Evolutionary conservation across 768 basidiomycete genomes (phyloP).

Genomic region (Trametes sanguinea): DNA sequence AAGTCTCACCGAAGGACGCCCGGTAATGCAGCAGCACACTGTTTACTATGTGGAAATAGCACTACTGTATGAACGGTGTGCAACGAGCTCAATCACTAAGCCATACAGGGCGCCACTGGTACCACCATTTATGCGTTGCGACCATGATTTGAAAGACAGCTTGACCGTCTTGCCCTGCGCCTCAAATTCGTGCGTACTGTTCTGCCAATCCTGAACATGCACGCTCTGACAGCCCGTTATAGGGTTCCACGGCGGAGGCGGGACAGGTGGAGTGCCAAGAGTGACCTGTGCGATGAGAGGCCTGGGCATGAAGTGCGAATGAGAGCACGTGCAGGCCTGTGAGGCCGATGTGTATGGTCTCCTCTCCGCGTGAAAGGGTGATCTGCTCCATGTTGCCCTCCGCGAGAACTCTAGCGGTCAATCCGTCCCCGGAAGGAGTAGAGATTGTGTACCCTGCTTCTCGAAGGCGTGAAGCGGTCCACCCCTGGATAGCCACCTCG

Average conservation of each 20-base stretch:
- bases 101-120: slow-evolving; percentile 1
- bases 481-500: neutral
- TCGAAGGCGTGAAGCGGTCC: slow-evolving; percentile 1
- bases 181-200: neutral
- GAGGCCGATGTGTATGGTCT: neutral
- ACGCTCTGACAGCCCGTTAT: neutral
- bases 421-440: neutral
- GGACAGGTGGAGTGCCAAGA: neutral
- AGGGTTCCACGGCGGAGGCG: neutral
- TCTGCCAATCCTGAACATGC: neutral
- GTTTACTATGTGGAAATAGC: too few relatives aligned
- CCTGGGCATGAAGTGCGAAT: neutral
- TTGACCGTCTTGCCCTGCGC: neutral
- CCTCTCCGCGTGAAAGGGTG: neutral
- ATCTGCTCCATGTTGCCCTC: neutral
- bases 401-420: neutral
- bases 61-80: neutral
- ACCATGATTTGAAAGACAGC: neutral
- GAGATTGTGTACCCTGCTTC: neutral
- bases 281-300: neutral
- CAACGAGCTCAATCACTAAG: neutral
- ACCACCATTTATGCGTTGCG: neutral
- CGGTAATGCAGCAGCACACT: too few relatives aligned
- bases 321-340: neutral
- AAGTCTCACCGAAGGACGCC: too few relatives aligned